Evolutionary conservation across 805 yeast genomes (phyloP), one percentile per base, ranked within the genome.

Genomic region (Wickerhamiella bombiphila): DNA sequence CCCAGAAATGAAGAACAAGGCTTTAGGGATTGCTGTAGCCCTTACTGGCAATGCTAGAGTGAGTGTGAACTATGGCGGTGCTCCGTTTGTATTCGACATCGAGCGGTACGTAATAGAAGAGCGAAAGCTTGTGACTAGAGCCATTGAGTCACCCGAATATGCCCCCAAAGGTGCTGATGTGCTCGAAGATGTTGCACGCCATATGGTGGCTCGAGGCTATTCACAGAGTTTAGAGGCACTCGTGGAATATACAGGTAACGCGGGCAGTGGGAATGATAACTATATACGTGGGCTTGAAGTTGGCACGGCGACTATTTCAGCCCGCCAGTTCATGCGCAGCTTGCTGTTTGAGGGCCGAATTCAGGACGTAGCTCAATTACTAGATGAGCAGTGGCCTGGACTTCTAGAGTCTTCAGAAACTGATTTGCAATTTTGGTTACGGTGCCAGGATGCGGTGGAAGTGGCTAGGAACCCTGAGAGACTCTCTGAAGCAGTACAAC

Each of bases 31-130:
- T 8, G 33, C 33, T 13, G 22, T 30, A 8, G 20, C 16, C 5
- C 9, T 30, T 7, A 22, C 18, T 5, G 16, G 33, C 20, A n/a
- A 16, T 30, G 16, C 33, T 8, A 8, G n/a, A 6, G 33, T 30
- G 15, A 20, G 33, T n/a, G 21, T 30, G 13, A 30, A 30, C 14
- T 17, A 9, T 8, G 33, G 33, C 33, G 13, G n/a, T 7, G 5
- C 6, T 7, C 33, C 20, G 16, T 41, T 41, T 22, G 20, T 8
- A 21, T 41, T 29, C 32, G 37, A 35, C 28, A 13, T 41, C 17
- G n/a, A 6, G 9, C 29, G 18, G 9, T 25, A 37, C 34, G 14
- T 34, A 4, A 16, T 9, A 18, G 4, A 14, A 7, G 33, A 30
- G 22, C 33, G 21, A 7, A 22, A 16, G 22, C 14, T 5, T 5